Percentiles rank a stretch among this genome's conserved stretches.
phyloP scores from a whole-genome alignment of 169 alveolate genomes.

The Eimeria brunetti region DNA sequence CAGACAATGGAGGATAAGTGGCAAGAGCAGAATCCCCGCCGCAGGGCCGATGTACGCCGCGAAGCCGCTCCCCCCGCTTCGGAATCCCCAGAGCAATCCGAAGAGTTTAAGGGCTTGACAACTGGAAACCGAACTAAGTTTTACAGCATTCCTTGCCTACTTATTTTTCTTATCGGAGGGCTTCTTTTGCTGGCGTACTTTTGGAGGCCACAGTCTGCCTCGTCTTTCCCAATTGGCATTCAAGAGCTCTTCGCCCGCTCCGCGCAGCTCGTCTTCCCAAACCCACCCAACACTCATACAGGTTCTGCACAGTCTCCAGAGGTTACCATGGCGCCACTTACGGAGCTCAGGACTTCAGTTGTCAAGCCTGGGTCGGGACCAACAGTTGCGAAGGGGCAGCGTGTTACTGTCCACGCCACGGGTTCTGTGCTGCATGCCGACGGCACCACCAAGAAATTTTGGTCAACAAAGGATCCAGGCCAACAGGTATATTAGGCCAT shows the following conservation, averaged over 20 bases:
- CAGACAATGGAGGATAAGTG: neutral
- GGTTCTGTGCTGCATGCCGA: constrained; percentile 53
- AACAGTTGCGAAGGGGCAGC: constrained; percentile 34
- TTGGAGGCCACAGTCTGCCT: neutral
- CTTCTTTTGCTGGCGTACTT: neutral
- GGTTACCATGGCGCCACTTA: constrained; percentile 32
- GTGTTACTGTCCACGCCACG: constrained; percentile 77
- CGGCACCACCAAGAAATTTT: constrained; percentile 55
- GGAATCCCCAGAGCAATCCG: constrained; percentile 9
- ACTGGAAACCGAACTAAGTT: neutral
- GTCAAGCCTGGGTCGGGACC: constrained; percentile 63
- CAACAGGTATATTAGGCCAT: constrained; percentile 56
- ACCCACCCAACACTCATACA: neutral
- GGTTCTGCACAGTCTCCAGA: neutral
- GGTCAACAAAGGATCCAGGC: constrained; percentile 79
- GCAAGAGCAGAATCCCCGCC: constrained; percentile 21
- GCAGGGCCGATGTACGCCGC: neutral
- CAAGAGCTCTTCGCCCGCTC: neutral
- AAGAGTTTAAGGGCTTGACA: neutral
- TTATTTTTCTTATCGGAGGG: neutral
- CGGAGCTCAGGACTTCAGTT: constrained; percentile 32
- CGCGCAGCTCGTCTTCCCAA: neutral
- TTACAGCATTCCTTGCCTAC: neutral
- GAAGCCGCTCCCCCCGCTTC: constrained; percentile 1
- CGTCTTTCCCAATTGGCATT: neutral